These are phyloP conservation scores for Cladosporium sp. DNA, from an alignment of 2,329 filamentous ascomycete species.

Conservation along the genomic window DNA sequence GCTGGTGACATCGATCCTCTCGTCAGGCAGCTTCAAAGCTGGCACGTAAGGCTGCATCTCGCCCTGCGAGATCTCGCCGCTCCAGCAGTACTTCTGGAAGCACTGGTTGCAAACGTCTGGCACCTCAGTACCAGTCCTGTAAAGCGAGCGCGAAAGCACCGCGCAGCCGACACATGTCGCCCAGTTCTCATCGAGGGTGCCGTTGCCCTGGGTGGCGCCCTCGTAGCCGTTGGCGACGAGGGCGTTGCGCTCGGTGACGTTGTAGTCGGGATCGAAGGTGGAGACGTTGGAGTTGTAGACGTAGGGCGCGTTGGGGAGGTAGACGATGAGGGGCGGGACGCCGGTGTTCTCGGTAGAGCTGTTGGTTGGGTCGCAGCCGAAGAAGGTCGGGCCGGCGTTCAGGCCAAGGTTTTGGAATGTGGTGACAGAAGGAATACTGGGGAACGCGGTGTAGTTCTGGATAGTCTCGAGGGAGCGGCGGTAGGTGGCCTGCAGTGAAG, in stretches of 20 bases:
- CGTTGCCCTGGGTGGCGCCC: constrained; percentile 79
- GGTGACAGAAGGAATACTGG: constrained; percentile 69
- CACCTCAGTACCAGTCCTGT: constrained; percentile 66
- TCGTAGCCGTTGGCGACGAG: constrained; percentile 88
- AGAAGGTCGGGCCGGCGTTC: constrained; percentile 72
- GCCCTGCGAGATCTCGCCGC: constrained; percentile 62
- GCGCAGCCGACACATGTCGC: constrained; percentile 84
- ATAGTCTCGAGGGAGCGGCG: constrained; percentile 61
- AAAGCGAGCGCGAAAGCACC: constrained; percentile 72
- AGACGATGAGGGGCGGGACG: constrained; percentile 71
- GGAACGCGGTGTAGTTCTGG: constrained; percentile 69
- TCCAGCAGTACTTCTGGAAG: constrained; percentile 87
- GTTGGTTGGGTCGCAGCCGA: constrained; percentile 71
- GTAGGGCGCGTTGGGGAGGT: constrained; percentile 72
- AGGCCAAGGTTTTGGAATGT: constrained; percentile 77
- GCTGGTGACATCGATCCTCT: constrained; percentile 21
- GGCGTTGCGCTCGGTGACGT: constrained; percentile 65
- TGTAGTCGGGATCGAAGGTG: constrained; percentile 70
- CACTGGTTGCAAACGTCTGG: constrained; percentile 74
- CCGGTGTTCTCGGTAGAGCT: constrained; percentile 46
- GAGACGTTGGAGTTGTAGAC: constrained; percentile 73
- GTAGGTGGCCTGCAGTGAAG: constrained; percentile 72
- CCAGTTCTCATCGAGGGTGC: constrained; percentile 70
- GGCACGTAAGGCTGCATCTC: constrained; percentile 30
- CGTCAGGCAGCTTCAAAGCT: constrained; percentile 27